A percentile compares a stretch with the other conserved stretches of the same genome.
Evolutionary conservation across 2,329 filamentous ascomycete species (phyloP).

Genomic region (Stagonosporopsis chrysanthemi): DNA sequence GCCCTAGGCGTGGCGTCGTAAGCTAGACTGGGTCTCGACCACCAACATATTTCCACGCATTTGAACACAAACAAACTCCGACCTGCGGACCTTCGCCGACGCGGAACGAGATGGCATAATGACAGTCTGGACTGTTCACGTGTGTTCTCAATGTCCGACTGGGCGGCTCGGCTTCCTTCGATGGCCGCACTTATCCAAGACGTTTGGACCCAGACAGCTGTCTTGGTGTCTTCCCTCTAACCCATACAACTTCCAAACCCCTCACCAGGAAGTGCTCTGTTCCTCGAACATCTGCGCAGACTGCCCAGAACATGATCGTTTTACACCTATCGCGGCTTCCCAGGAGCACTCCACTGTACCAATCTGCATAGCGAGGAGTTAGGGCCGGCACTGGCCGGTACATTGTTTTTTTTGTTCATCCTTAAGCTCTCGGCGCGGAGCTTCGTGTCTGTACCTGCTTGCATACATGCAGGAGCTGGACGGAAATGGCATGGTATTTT

Average conservation of each 20-base stretch:
- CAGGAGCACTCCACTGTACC: constrained; percentile 25
- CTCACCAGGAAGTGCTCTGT: not conserved
- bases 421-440: constrained; percentile 30
- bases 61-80: constrained; percentile 12
- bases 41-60: constrained; percentile 23
- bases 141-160: constrained; percentile 12
- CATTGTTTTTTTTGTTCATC: constrained; percentile 22
- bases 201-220: constrained; percentile 26
- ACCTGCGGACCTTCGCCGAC: constrained; percentile 3
- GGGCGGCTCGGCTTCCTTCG: constrained; percentile 16
- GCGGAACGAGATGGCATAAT: not conserved
- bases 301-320: constrained; percentile 13
- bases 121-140: not conserved
- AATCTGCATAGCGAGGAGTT: constrained; percentile 47
- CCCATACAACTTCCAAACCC: not conserved
- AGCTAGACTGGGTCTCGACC: constrained; percentile 31
- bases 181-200: constrained; percentile 23
- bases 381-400: constrained; percentile 12
- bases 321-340: constrained; percentile 14
- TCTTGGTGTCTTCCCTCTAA: constrained; percentile 16
- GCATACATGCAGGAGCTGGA: constrained; percentile 6
- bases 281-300: constrained; percentile 2
- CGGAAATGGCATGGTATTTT: not conserved
- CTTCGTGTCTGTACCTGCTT: constrained; percentile 13
- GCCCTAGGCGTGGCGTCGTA: constrained; percentile 30